Evolutionary conservation across 768 basidiomycete genomes (phyloP).

Genomic region (Leccinellum rugosiceps): DNA sequence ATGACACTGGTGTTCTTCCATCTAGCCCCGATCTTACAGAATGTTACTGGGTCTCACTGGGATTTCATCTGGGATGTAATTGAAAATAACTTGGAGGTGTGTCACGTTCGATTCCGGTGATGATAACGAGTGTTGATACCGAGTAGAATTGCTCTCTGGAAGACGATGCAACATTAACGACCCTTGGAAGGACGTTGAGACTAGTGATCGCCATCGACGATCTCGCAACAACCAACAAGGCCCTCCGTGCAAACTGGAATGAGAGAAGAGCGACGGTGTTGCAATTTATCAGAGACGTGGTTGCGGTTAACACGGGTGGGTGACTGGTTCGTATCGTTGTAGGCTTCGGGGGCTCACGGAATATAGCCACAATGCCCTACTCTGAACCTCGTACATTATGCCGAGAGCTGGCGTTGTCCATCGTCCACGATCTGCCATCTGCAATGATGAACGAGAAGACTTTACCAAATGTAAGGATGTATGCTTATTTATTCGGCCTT

Average conservation of each 20-base stretch:
- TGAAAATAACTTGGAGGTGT: conserved; percentile 85
- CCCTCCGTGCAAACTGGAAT: conserved; percentile 67
- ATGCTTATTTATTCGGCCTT: neutral
- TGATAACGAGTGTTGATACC: neutral
- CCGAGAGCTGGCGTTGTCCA: conserved; percentile 61
- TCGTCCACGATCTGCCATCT: conserved; percentile 64
- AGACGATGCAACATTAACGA: conserved; percentile 56
- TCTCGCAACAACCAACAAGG: conserved; percentile 67
- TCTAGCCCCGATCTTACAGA: conserved; percentile 85
- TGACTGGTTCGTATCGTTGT: neutral
- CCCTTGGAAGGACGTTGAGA: conserved; percentile 66
- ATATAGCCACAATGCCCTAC: conserved; percentile 15
- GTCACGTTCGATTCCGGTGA: conserved; percentile 10
- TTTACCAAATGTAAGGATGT: conserved; percentile 52
- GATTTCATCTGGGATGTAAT: conserved; percentile 86
- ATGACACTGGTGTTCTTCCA: conserved; percentile 72
- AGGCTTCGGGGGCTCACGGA: neutral
- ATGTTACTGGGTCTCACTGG: conserved; percentile 87
- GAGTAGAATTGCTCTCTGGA: conserved; percentile 56
- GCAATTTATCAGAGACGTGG: conserved; percentile 58
- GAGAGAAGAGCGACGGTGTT: conserved; percentile 52
- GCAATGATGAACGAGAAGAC: conserved; percentile 61
- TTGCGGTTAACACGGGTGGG: conserved; percentile 53
- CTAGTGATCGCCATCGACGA: conserved; percentile 70
- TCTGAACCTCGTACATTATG: conserved; percentile 66